Percentiles rank a stretch among this genome's conserved stretches.
Evolutionary conservation across 2,329 filamentous ascomycete genomes (phyloP).

Genomic region (Fusarium napiforme): DNA sequence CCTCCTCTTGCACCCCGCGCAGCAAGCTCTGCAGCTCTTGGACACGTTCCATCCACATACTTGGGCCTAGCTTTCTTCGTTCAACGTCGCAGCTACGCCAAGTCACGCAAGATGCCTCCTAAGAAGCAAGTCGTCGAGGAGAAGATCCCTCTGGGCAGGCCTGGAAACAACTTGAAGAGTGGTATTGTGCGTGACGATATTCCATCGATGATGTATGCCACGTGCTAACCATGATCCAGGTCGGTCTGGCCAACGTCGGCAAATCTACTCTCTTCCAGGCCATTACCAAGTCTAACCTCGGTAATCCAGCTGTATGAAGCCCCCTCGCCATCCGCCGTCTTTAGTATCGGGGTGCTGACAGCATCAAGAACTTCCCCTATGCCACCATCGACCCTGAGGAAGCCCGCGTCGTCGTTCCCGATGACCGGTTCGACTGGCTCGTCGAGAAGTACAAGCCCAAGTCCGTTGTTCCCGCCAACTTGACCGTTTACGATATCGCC

Average conservation of each 20-base stretch:
- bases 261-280: slow-evolving; percentile 99
- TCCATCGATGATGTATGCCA: slow-evolving; percentile 3
- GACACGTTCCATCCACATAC: slow-evolving; percentile 60
- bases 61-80: slow-evolving; percentile 62
- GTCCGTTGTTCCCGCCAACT: slow-evolving; percentile 93
- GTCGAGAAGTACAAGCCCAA: slow-evolving; percentile 98
- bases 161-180: slow-evolving; percentile 98
- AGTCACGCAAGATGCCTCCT: slow-evolving; percentile 84
- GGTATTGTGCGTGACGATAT: slow-evolving; percentile 79
- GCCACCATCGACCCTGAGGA: slow-evolving; percentile 99
- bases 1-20: slow-evolving; percentile 62
- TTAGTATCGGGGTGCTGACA: slow-evolving; percentile 55
- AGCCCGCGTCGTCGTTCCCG: slow-evolving; percentile 95
- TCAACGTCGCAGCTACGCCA: slow-evolving; percentile 67
- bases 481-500: slow-evolving; percentile 99
- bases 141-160: slow-evolving; percentile 95
- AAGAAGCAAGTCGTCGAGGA: slow-evolving; percentile 94
- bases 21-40: slow-evolving; percentile 74
- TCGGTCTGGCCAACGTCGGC: slow-evolving; percentile 98
- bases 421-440: slow-evolving; percentile 96
- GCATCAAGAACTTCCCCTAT: slow-evolving; percentile 90
- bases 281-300: slow-evolving; percentile 96
- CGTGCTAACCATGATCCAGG: slow-evolving; percentile 63
- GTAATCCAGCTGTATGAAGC: slow-evolving; percentile 89
- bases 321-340: slow-evolving; percentile 47